phyloP scores from a whole-genome alignment of 2,329 filamentous ascomycete species.

The Cryphonectria carpinicola region DNA sequence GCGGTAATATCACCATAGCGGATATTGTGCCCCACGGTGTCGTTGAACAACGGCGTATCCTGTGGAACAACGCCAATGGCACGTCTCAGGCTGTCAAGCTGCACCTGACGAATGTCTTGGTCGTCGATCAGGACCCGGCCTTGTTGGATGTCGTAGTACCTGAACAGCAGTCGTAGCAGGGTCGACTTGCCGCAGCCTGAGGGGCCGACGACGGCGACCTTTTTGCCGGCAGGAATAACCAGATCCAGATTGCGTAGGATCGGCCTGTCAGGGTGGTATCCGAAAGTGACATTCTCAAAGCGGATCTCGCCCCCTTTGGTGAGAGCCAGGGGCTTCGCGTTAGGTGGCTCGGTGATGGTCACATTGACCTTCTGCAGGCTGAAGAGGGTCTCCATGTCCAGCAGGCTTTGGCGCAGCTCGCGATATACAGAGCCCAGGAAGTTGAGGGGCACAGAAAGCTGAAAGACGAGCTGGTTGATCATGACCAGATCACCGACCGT shows the following conservation, averaged over 20 bases:
- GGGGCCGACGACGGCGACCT: constrained; percentile 92
- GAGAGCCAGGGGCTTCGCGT: constrained; percentile 74
- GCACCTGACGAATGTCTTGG: constrained; percentile 86
- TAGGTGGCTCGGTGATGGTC: constrained; percentile 74
- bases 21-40: constrained; percentile 94
- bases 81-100: constrained; percentile 78
- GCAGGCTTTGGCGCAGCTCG: constrained; percentile 87
- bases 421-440: constrained; percentile 98
- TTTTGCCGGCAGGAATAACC: constrained; percentile 93
- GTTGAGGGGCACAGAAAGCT: constrained; percentile 94
- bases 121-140: constrained; percentile 90
- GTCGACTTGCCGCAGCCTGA: constrained; percentile 97
- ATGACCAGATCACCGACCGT: constrained; percentile 97
- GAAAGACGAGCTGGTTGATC: constrained; percentile 98
- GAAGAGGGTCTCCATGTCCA: constrained; percentile 99
- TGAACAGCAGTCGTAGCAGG: constrained; percentile 85
- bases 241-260: constrained; percentile 85
- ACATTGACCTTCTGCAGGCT: constrained; percentile 97
- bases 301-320: constrained; percentile 82
- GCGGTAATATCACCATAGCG: constrained; percentile 86
- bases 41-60: constrained; percentile 96
- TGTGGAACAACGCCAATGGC: constrained; percentile 96
- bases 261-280: constrained; percentile 83
- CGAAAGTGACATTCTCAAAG: constrained; percentile 92
- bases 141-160: constrained; percentile 86